Evolutionary conservation across 2,329 filamentous ascomycete genomes (phyloP), one percentile per base, ranked within the genome.

Genomic region (Aspergillus hortae): DNA sequence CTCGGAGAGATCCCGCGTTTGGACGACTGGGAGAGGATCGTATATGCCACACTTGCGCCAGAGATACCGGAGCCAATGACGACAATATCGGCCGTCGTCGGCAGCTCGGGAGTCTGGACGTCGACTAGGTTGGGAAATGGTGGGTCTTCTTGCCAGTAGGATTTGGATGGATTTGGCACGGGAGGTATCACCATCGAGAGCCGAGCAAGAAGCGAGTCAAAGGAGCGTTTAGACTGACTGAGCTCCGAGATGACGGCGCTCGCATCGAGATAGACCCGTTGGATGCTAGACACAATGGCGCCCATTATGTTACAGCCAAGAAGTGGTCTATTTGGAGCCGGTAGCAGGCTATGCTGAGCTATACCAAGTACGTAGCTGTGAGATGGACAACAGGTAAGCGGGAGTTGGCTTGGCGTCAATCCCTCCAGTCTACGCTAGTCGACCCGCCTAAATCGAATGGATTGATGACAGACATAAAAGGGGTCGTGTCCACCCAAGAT

Each of bases 21-120:
- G 1, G 44, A 52, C 12, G 53, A 51, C 27, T 56, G 40, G 5
- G 50, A 50, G 9, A 65, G 57, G 6, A 66, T 44, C 23, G 62
- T 62, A 40, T 62, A 56, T 3, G 62, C 62, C 10, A 61, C 59
- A 49, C 63, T 65, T 4, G 59, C 60, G 11, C 58, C 63, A 48
- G 57, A 53, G 15, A 59, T 55, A 0, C 57, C 57, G 1, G 57
- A 59, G 5, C 57, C 57, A 15, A 59, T 58, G 17, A 67, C 58
- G 32, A 63, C 55, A 10, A 65, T 53, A 38, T 65, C 63, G 1
- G 60, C 53, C 17, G 54, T 47, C n/a, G 52, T 19, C 12, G 62
- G 59, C 21, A 66, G 49, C 7, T 45, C 23, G 11, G 42, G 36
- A 10, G 61, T 62, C 46, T 52, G 52, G 14, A 54, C 48, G 23